Conservation (phyloP, 1,139 yeast species). For the Pichia sp. region DNA sequence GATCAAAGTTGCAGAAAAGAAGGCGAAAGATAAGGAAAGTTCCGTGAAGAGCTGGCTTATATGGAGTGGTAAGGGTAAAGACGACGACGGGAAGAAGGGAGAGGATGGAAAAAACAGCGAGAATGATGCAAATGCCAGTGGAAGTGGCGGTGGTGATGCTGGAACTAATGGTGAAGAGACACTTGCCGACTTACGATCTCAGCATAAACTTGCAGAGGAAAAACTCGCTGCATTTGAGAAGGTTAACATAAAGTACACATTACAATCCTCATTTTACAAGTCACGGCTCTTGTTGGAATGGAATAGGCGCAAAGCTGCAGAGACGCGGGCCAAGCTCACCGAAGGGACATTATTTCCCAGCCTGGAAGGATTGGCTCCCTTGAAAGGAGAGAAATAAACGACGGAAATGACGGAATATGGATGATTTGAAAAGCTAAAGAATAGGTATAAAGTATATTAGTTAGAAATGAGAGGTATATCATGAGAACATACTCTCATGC, state of each 20-base stretch:
- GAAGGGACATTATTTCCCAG: conserved; percentile 24
- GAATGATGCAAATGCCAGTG: conserved; percentile 1
- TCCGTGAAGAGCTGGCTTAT: background rate
- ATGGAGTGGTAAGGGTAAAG: conserved; percentile 4
- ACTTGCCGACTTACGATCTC: too few relatives aligned
- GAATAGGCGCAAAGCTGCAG: conserved; percentile 17
- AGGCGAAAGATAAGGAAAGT: conserved; percentile 10
- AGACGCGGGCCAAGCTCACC: conserved; percentile 16
- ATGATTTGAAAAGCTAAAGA: too few relatives aligned
- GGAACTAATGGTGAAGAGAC: too few relatives aligned
- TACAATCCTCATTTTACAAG: conserved; percentile 23
- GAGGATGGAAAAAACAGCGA: conserved; percentile 6
- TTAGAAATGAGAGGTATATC: background rate
- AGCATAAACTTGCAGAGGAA: conserved; percentile 2
- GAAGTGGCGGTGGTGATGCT: too few relatives aligned
- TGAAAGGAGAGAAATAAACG: too few relatives aligned
- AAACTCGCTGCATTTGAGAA: conserved; percentile 14
- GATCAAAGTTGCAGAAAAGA: conserved; percentile 14
- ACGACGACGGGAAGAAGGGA: conserved; percentile 6
- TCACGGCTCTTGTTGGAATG: conserved; percentile 20
- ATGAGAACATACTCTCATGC: conserved; percentile 8
- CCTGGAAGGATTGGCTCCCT: conserved; percentile 8
- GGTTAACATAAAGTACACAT: conserved; percentile 18
- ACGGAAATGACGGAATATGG: background rate
- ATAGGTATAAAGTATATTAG: too few relatives aligned